phyloP scores from a whole-genome alignment of 192 early-diverging fungal species.

The Gryganskiella cystojenkinii region DNA sequence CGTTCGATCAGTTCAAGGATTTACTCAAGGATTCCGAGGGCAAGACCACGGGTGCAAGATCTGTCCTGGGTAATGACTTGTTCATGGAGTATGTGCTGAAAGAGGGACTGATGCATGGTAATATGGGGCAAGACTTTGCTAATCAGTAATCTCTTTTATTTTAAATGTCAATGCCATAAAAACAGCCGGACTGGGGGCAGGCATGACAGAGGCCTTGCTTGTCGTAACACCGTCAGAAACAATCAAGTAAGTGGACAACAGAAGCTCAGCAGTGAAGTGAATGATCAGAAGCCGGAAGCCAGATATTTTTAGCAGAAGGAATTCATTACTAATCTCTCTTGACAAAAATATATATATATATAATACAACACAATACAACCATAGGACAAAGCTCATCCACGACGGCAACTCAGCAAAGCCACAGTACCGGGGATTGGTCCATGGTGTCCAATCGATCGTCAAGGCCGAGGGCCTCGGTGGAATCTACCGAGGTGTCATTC shows the following conservation, averaged over 20 bases:
- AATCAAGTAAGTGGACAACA: conserved; percentile 85
- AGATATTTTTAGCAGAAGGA: no score
- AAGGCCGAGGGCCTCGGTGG: conserved; percentile 80
- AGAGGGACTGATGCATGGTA: not conserved
- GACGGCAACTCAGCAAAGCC: conserved; percentile 82
- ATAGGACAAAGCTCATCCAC: conserved; percentile 94
- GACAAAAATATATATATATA: no score
- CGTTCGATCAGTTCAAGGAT: conserved; percentile 88
- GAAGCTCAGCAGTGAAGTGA: no score
- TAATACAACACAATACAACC: no score
- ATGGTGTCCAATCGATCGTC: conserved; percentile 78
- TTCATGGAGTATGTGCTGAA: not conserved
- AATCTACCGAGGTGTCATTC: conserved; percentile 89
- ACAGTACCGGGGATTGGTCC: conserved; percentile 80
- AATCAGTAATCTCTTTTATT: not conserved
- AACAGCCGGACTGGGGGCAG: conserved; percentile 84
- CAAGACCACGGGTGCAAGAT: conserved; percentile 71
- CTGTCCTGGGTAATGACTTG: conserved; percentile 61
- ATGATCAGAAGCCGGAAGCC: no score
- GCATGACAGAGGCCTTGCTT: conserved; percentile 86
- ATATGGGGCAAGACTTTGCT: not conserved
- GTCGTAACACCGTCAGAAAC: conserved; percentile 96
- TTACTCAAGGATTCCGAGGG: conserved; percentile 77
- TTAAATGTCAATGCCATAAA: no score
- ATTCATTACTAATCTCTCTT: no score